phyloP scores from a whole-genome alignment of 768 basidiomycete species.

The Leccinum rimulosum region DNA sequence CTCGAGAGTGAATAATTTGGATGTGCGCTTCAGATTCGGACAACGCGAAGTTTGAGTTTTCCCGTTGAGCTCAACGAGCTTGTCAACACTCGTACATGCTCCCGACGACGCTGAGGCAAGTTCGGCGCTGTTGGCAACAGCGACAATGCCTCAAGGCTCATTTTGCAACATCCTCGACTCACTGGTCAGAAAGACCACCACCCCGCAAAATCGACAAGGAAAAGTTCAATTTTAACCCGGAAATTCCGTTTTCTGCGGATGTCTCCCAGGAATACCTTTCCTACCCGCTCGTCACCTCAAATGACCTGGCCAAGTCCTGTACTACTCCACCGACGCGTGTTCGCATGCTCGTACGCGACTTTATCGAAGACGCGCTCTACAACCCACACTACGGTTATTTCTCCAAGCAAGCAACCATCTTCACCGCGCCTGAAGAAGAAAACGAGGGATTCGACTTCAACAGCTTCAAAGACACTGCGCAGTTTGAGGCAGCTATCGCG shows the following conservation, averaged over 20 bases:
- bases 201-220: conserved; percentile 34
- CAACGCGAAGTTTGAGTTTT: conserved; percentile 2
- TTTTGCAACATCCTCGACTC: conserved; percentile 22
- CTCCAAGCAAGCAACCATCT: conserved; percentile 88
- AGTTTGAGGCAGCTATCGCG: conserved; percentile 84
- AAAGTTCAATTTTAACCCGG: conserved; percentile 78
- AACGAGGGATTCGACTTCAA: conserved; percentile 64
- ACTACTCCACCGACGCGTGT: conserved; percentile 70
- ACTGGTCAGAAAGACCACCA: conserved; percentile 12
- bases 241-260: conserved; percentile 50
- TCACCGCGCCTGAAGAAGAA: conserved; percentile 53
- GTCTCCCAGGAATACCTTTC: conserved; percentile 44
- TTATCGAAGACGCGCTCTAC: conserved; percentile 94
- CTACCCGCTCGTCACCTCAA: conserved; percentile 66
- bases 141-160: conserved; percentile 24
- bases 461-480: conserved; percentile 58
- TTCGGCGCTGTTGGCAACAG: conserved; percentile 17
- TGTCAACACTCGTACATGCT: conserved; percentile 19
- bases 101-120: conserved; percentile 16
- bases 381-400: conserved; percentile 99
- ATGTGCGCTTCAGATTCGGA: too few species aligned
- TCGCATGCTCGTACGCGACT: conserved; percentile 94
- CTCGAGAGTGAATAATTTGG: too few species aligned
- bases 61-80: conserved; percentile 1
- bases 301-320: conserved; percentile 52